A percentile compares a stretch with the other conserved stretches of the same genome.
phyloP scores from a whole-genome alignment of 176 grass and related monocot genomes.

The Aegilops speltoides region DNA sequence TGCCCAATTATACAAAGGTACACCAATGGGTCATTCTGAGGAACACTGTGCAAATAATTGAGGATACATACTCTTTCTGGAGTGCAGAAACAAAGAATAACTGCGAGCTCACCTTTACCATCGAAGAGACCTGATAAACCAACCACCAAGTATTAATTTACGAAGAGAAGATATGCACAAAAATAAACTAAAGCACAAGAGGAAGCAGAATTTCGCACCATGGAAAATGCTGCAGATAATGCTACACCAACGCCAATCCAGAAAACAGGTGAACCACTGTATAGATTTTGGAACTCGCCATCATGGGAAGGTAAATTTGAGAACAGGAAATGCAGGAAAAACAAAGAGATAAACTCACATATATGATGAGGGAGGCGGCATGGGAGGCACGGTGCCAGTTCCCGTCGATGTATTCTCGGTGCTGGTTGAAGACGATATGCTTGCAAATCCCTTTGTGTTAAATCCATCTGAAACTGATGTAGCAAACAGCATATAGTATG shows the following conservation, averaged over 20 bases:
- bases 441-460: slow-evolving; percentile 60
- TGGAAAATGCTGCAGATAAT: slow-evolving; percentile 70
- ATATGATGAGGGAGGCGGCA: slow-evolving; percentile 45
- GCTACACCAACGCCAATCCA: slow-evolving; percentile 97
- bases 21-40: not conserved
- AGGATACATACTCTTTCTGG: slow-evolving; percentile 32
- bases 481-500: not conserved
- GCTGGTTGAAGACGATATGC: slow-evolving; percentile 61
- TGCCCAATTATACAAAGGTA: slow-evolving; percentile 1
- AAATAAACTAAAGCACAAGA: not conserved
- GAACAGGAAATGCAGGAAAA: not conserved
- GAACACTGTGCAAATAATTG: not conserved
- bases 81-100: slow-evolving; percentile 11
- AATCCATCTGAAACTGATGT: slow-evolving; percentile 41
- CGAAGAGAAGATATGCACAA: not conserved
- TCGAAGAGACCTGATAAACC: slow-evolving; percentile 62
- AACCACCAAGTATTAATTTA: slow-evolving; percentile 33
- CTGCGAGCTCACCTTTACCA: slow-evolving; percentile 81
- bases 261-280: slow-evolving; percentile 93
- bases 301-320: not conserved
- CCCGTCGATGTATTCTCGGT: slow-evolving; percentile 50
- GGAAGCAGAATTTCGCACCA: slow-evolving; percentile 43
- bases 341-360: slow-evolving; percentile 40
- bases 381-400: slow-evolving; percentile 49
- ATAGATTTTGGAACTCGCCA: slow-evolving; percentile 16